These are phyloP conservation scores for Penicillium sclerotiorum DNA, from an alignment of 2,329 filamentous ascomycete species.

Conservation along the genomic window DNA sequence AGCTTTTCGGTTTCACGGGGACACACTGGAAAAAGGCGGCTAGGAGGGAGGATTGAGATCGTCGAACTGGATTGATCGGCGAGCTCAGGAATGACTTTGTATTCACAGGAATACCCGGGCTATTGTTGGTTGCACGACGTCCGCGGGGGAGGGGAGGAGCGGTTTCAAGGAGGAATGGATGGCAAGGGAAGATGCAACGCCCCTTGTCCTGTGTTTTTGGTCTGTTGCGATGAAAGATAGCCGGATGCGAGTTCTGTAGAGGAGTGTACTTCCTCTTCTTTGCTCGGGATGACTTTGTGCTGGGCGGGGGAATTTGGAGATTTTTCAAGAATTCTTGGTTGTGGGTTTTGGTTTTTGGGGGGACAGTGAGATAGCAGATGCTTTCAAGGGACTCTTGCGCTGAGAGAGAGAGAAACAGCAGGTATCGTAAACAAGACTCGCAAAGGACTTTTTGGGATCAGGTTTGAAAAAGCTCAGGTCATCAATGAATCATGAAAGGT, in stretches of 20 bases:
- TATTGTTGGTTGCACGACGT: slow-evolving; percentile 16
- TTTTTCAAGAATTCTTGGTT: too few species aligned
- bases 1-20: slow-evolving; percentile 75
- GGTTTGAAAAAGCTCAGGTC: slow-evolving; percentile 6
- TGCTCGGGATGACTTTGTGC: too few species aligned
- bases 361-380: neutral
- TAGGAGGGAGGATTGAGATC: slow-evolving; percentile 13
- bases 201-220: neutral
- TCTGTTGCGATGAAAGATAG: too few species aligned
- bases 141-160: neutral
- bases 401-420: neutral
- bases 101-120: neutral
- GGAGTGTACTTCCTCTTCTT: too few species aligned
- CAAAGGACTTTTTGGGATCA: slow-evolving; percentile 4
- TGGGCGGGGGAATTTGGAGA: too few species aligned
- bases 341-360: neutral
- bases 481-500: slow-evolving; percentile 41
- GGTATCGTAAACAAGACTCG: neutral
- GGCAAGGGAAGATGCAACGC: neutral
- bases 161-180: slow-evolving; percentile 1
- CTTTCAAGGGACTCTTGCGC: too few species aligned
- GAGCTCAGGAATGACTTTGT: slow-evolving; percentile 13
- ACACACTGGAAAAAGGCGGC: slow-evolving; percentile 29
- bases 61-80: slow-evolving; percentile 30
- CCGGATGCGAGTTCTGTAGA: too few species aligned